Evolutionary conservation across 75 land plant genomes (phyloP), one percentile per base, ranked within the genome.

Genomic region (Cryptomeria japonica): DNA sequence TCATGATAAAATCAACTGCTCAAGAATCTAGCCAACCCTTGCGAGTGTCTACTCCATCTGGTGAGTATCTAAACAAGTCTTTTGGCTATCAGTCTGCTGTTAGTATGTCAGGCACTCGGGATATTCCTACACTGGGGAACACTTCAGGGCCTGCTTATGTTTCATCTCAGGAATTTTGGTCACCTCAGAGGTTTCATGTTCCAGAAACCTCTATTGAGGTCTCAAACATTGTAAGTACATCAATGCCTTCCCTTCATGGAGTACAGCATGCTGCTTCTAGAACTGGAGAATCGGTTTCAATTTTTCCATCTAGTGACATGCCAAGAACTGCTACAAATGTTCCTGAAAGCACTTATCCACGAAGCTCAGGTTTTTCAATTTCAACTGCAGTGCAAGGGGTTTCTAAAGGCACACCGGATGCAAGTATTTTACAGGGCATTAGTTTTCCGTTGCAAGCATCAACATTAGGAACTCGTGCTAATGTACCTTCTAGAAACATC

Each of bases 281-380:
- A 44, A 25, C 49, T 41, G 47, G 47, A 41, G 84, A 80, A 10
- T 44, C 84, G 3, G 10, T 46, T 2, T 7, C 84, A n/a, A 80
- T 2, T 80, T 80, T 41, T 80, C 47, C 28, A 80, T 80, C 84
- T 28, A 80, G 47, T 80, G 84, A 42, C 84, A 80, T 80, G 31
- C 84, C 18, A 14, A 80, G 84, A 80, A 44, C n/a, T 80, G 31
- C 76, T 72, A 80, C 47, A 80, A 80, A 80, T 80, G 13, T 80
- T 80, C 31, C 84, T 42, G 47, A 80, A 80, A 42, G 44, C 31
- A 80, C n/a, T 42, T 80, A 11, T 44, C 46, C 83, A 38, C 83
- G 25, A 19, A 80, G 84, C n/a, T 1, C 84, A 80, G 31, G 47
- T 42, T 11, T 80, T 80, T 9, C 47, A 2, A n/a, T 8, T 80